phyloP scores from a whole-genome alignment of 2,329 filamentous ascomycete species.

The Fusarium aywerte region DNA sequence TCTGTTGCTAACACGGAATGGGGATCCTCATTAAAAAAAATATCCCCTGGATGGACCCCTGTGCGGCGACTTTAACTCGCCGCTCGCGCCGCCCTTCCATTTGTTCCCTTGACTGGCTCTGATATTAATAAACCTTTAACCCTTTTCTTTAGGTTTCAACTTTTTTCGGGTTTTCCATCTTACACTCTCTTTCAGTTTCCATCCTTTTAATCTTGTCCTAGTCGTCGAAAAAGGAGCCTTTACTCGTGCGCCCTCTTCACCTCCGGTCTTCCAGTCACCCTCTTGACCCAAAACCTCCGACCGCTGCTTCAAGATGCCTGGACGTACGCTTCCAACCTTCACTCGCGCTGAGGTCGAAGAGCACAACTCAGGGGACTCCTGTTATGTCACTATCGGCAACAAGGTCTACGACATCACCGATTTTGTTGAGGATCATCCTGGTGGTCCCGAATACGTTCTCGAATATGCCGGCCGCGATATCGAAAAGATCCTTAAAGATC shows the following conservation, averaged over 20 bases:
- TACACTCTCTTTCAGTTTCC: constrained; percentile 13
- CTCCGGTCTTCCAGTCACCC: constrained; percentile 9
- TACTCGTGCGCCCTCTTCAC: constrained; percentile 20
- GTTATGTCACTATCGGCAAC: constrained; percentile 89
- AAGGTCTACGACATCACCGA: constrained; percentile 96
- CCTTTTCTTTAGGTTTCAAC: constrained; percentile 21
- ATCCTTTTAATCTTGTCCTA: background rate
- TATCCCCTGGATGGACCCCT: constrained; percentile 43
- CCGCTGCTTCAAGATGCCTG: constrained; percentile 70
- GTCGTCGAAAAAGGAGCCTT: constrained; percentile 21
- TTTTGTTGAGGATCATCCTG: constrained; percentile 90
- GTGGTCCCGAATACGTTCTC: constrained; percentile 86
- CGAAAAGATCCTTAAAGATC: constrained; percentile 82
- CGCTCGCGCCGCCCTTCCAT: constrained; percentile 35
- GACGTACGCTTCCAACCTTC: constrained; percentile 83
- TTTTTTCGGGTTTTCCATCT: background rate
- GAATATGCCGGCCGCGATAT: constrained; percentile 93
- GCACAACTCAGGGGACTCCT: constrained; percentile 83
- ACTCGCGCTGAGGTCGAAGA: constrained; percentile 81
- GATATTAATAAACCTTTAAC: constrained; percentile 32
- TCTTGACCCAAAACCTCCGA: constrained; percentile 22
- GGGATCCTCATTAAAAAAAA: constrained; percentile 49
- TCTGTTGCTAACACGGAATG: constrained; percentile 40
- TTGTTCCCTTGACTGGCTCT: constrained; percentile 7
- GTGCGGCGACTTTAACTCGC: constrained; percentile 29